Percentiles rank a stretch among this genome's conserved stretches.
These are phyloP conservation scores for Phytopythium vexans DNA, from an alignment of 352 stramenopile species.

Conservation along the genomic window DNA sequence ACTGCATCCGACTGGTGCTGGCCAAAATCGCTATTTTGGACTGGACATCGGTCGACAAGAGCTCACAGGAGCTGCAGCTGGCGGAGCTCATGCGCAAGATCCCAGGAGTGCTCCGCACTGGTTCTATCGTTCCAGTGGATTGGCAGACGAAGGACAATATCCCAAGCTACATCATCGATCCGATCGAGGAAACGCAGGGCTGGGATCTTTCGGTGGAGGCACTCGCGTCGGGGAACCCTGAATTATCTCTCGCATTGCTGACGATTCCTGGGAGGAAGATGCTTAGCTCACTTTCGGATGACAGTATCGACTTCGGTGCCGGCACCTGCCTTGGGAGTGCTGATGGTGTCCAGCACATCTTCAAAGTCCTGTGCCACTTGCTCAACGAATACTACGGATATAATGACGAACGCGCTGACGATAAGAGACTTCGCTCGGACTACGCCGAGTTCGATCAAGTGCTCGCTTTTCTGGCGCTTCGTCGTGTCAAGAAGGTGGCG, in stretches of 20 bases:
- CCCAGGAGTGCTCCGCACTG: conserved; percentile 22
- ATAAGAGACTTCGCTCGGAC: conserved; percentile 18
- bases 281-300: conserved; percentile 2
- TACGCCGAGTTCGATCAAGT: conserved; percentile 30
- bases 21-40: conserved; percentile 77
- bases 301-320: conserved; percentile 25
- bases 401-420: conserved; percentile 12
- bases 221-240: too few species aligned
- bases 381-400: conserved; percentile 23
- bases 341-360: not conserved
- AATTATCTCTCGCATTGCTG: too few species aligned
- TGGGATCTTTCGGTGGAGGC: too few species aligned
- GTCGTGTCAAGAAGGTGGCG: conserved; percentile 27
- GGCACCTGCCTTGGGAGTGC: conserved; percentile 4
- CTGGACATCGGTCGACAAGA: conserved; percentile 71
- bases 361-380: conserved; percentile 9
- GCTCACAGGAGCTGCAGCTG: conserved; percentile 26
- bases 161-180: too few species aligned
- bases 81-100: conserved; percentile 24
- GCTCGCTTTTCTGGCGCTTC: conserved; percentile 31
- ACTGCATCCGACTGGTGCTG: conserved; percentile 66
- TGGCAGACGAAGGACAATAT: conserved; percentile 8
- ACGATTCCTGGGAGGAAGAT: too few species aligned
- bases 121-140: conserved; percentile 20
- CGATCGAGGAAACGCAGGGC: too few species aligned